phyloP scores from a whole-genome alignment of 2,329 filamentous ascomycete genomes.

The Hysterium pulicare region DNA sequence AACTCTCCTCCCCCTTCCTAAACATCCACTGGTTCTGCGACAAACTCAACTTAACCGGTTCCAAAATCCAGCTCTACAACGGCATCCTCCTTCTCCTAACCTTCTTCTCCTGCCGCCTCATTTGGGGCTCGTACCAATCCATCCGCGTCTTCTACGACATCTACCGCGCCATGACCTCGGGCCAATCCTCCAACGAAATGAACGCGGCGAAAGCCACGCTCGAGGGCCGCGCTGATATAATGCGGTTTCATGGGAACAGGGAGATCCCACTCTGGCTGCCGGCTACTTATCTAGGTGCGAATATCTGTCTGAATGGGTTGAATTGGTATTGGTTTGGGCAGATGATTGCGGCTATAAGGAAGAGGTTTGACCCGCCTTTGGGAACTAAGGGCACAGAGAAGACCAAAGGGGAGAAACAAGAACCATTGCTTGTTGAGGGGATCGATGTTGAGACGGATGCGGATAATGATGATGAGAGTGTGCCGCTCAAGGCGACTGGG shows the following conservation, averaged over 20 bases:
- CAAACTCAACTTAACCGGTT: constrained; percentile 77
- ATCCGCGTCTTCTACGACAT: constrained; percentile 63
- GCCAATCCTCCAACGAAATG: constrained; percentile 15
- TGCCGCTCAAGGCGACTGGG: constrained; percentile 3
- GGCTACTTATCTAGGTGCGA: constrained; percentile 64
- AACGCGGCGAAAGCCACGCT: constrained; percentile 5
- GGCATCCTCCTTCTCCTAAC: constrained; percentile 67
- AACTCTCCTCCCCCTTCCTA: constrained; percentile 78
- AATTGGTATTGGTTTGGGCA: constrained; percentile 86
- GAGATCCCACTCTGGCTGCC: constrained; percentile 67
- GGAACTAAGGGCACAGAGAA: constrained; percentile 39
- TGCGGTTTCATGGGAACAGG: constrained; percentile 45
- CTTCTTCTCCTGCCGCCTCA: constrained; percentile 73
- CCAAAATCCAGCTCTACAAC: constrained; percentile 70
- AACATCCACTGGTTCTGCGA: constrained; percentile 93
- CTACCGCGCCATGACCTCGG: constrained; percentile 45
- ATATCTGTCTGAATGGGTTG: constrained; percentile 68
- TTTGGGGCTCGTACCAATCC: constrained; percentile 75
- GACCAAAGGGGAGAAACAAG: constrained; percentile 12
- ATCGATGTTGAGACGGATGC: constrained; percentile 13
- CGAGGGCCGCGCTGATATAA: constrained; percentile 33
- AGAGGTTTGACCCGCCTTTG: constrained; percentile 64
- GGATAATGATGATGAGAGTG: constrained; percentile 15
- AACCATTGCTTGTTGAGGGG: constrained; percentile 9
- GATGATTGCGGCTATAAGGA: constrained; percentile 77